Percentiles rank a stretch among this genome's conserved stretches.
phyloP scores from a whole-genome alignment of 148 eudicot species.

The Chenopodium formosanum region DNA sequence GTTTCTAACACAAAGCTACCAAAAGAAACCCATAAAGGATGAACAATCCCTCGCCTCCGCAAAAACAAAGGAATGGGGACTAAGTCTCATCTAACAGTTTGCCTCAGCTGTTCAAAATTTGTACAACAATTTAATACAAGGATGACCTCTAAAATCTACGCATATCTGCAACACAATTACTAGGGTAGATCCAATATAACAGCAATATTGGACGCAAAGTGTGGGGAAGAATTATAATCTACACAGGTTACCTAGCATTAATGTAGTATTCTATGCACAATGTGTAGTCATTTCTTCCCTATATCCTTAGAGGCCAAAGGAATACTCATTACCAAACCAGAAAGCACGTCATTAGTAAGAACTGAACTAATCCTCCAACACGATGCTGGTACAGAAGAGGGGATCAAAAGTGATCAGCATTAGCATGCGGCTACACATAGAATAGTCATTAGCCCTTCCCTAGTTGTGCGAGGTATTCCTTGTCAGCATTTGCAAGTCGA shows the following conservation, averaged over 20 bases:
- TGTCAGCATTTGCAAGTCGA: slow-evolving; percentile 72
- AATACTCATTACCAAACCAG: slow-evolving; percentile 1
- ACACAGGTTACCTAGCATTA: slow-evolving; percentile 14
- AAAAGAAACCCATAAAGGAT: neutral
- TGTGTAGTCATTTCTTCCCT: slow-evolving; percentile 5
- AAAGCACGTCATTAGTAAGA: slow-evolving; percentile 17
- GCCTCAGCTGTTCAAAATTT: slow-evolving; percentile 17
- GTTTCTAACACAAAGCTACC: neutral
- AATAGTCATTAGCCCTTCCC: slow-evolving; percentile 25
- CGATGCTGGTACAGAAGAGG: neutral
- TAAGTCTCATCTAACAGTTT: slow-evolving; percentile 8
- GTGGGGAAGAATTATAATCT: neutral
- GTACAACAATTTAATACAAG: slow-evolving; percentile 22
- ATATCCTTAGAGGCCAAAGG: neutral
- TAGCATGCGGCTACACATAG: neutral
- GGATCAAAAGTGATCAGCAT: slow-evolving; percentile 12
- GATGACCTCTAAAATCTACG: slow-evolving; percentile 6
- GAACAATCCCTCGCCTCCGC: neutral
- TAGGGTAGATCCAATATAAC: neutral
- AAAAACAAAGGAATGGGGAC: neutral
- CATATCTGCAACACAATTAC: slow-evolving; percentile 17
- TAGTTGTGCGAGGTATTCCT: slow-evolving; percentile 51
- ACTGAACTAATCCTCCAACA: slow-evolving; percentile 8
- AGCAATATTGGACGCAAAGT: neutral
- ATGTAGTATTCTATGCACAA: slow-evolving; percentile 29